phyloP scores from a whole-genome alignment of 208 protist species.

The Crithidia acanthocephali region DNA sequence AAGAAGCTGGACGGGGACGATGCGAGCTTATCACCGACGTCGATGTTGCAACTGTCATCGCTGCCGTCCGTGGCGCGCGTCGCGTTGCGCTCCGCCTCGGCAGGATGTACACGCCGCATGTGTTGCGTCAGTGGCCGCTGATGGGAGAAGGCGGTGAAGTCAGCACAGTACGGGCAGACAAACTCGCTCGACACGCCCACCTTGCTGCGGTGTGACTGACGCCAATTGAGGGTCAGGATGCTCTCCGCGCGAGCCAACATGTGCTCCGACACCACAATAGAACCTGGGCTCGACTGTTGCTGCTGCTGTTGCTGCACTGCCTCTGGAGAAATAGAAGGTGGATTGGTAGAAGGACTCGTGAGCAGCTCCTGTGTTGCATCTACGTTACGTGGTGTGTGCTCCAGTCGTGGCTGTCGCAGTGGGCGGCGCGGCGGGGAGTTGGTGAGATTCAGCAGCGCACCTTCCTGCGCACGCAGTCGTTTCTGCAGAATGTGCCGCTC shows the following conservation, averaged over 20 bases:
- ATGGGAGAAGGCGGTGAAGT: conserved; percentile 43
- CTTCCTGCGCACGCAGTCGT: conserved; percentile 50
- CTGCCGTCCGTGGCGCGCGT: background rate
- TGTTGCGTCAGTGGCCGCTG: conserved; percentile 46
- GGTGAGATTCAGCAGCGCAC: conserved; percentile 12
- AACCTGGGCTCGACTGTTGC: background rate
- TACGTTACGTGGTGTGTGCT: background rate
- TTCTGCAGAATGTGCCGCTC: conserved; percentile 50
- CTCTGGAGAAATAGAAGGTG: no score
- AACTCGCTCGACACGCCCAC: conserved; percentile 9
- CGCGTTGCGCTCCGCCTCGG: conserved; percentile 19
- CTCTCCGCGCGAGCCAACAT: conserved; percentile 25
- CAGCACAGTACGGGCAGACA: conserved; percentile 57
- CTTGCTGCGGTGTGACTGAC: background rate
- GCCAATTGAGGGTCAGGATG: conserved; percentile 3
- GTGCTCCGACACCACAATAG: conserved; percentile 18
- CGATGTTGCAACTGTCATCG: background rate
- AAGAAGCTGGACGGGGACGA: no score
- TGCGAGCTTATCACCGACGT: no score
- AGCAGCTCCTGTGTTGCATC: background rate
- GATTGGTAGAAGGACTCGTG: background rate
- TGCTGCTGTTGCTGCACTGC: background rate
- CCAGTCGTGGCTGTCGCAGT: background rate
- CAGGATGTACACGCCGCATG: conserved; percentile 43
- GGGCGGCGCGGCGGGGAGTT: conserved; percentile 15